Evolutionary conservation across 2,329 filamentous ascomycete species (phyloP), one percentile per base, ranked within the genome.

Genomic region (Alternaria brassicae): DNA sequence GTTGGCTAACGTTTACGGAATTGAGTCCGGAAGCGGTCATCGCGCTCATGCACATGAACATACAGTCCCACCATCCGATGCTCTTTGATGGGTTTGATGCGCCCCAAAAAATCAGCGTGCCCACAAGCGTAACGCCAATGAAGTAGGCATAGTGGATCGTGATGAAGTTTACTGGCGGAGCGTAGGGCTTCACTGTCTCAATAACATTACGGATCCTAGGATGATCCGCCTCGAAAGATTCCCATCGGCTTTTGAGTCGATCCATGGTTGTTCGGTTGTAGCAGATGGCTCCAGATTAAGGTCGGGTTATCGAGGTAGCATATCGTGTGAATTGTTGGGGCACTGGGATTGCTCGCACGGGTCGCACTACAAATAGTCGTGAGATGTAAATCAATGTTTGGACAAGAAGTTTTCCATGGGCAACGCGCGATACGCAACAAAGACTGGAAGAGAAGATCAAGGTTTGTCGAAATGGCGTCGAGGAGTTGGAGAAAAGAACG

Each of bases 71-170:
- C 65, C 65, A 69, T 28, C 67, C 61, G 7, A 69, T 64, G 50
- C 67, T 69, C 42, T 57, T 58, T 21, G 67, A 55, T 28, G 67
- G 67, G 27, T 51, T 56, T 6, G 67, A 69, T 2, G 67, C 59
- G 42, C 65, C 65, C 66, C 66, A 69, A 45, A 69, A 67, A n/a
- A 69, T 67, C 19, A 66, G 52, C 7, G 65, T 60, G 17, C 64
- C 65, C 13, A 69, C 44, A 21, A 69, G 55, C 9, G 62, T 60
- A 13, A 60, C 45, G 36, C 42, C 50, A 25, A 69, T 59, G 45
- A 69, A 69, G 48, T 69, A 69, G 17, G 62, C 53, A 67, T 69
- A 69, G 51, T 69, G 66, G 13, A 69, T 9, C 36, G 66, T 69
- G 47, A 69, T 69, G 60, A 69, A 69, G 57, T 69, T 69, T 12